Conservation (phyloP, 2,329 filamentous ascomycete genomes). For the Plenodomus tracheiphilus region DNA sequence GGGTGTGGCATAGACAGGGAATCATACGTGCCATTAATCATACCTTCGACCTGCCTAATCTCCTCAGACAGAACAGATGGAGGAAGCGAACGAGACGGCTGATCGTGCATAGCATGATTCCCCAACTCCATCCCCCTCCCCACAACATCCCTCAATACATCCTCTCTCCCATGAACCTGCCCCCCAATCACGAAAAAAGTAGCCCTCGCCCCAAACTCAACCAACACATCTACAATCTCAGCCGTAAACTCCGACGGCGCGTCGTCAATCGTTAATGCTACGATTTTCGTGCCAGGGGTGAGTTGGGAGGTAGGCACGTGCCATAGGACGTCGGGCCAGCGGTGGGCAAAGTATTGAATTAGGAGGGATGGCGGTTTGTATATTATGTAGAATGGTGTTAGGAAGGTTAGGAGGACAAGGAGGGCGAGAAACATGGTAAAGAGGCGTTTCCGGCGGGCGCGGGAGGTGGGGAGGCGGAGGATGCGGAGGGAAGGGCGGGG, state of each 20-base stretch:
- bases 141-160: constrained; percentile 56
- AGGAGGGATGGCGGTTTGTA: constrained; percentile 80
- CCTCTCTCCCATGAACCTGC: constrained; percentile 64
- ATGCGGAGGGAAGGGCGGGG: constrained; percentile 32
- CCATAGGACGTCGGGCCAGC: constrained; percentile 80
- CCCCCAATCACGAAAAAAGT: constrained; percentile 89
- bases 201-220: constrained; percentile 66
- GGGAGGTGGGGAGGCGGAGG: constrained; percentile 42
- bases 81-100: constrained; percentile 67
- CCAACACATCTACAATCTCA: constrained; percentile 71
- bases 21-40: constrained; percentile 62
- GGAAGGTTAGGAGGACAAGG: constrained; percentile 28
- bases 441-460: constrained; percentile 43
- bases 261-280: constrained; percentile 88
- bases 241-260: constrained; percentile 73
- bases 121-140: constrained; percentile 64
- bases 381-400: constrained; percentile 61
- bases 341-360: constrained; percentile 69
- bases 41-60: constrained; percentile 65
- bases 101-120: constrained; percentile 90
- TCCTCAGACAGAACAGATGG: constrained; percentile 64
- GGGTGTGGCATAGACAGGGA: constrained; percentile 47
- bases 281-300: constrained; percentile 57
- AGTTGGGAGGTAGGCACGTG: constrained; percentile 57
- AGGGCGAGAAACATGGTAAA: constrained; percentile 42